Evolutionary conservation across 176 grass and related monocot genomes (phyloP).

Genomic region (Melocanna baccifera): DNA sequence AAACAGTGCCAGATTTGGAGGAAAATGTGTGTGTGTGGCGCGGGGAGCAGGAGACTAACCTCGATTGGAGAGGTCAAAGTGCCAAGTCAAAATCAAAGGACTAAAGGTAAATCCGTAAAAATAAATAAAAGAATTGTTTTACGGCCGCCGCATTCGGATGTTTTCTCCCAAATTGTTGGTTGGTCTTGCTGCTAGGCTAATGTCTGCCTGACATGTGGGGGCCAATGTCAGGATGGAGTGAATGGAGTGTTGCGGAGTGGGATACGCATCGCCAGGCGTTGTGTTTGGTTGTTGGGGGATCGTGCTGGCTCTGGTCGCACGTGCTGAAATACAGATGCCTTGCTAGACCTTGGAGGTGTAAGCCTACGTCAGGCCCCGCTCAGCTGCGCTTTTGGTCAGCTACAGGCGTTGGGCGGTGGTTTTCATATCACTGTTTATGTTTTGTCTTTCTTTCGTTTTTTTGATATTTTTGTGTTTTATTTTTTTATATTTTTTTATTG

Average conservation of each 20-base stretch:
- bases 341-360: not conserved
- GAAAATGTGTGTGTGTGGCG: too few relatives aligned
- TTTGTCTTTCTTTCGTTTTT: too few relatives aligned
- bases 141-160: constrained; percentile 24
- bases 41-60: constrained; percentile 18
- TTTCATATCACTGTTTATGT: too few relatives aligned
- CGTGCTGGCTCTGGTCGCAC: not conserved
- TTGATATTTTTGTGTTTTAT: too few relatives aligned
- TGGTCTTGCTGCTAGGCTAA: not conserved
- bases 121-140: not conserved
- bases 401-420: too few relatives aligned
- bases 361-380: too few relatives aligned
- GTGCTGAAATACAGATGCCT: not conserved
- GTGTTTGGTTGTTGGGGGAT: not conserved
- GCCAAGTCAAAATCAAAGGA: not conserved
- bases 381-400: too few relatives aligned
- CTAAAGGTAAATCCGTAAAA: not conserved
- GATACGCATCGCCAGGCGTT: not conserved
- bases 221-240: not conserved
- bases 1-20: not conserved
- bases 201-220: not conserved
- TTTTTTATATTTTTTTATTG: too few relatives aligned
- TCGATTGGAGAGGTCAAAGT: constrained; percentile 13
- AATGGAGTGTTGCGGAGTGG: not conserved
- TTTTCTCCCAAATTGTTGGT: constrained; percentile 23